A percentile compares a stretch with the other conserved stretches of the same genome.
These are phyloP conservation scores for Talaromyces pinophilus DNA, from an alignment of 2,329 filamentous ascomycete genomes.

Conservation along the genomic window DNA sequence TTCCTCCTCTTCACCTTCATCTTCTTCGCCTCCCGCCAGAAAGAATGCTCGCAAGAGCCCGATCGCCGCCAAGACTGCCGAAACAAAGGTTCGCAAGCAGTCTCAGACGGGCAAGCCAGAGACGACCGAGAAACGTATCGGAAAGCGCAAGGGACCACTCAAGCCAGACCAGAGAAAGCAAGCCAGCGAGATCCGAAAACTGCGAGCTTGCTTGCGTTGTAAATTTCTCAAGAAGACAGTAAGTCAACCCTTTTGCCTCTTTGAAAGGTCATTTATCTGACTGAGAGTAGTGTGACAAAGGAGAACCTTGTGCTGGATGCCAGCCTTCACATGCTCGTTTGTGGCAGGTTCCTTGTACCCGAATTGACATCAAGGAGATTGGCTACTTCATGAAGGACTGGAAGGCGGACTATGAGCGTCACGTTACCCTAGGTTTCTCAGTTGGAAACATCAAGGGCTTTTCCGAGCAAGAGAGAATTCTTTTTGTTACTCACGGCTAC, in stretches of 20 bases:
- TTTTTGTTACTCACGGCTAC: conserved; percentile 97
- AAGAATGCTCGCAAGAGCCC: conserved; percentile 71
- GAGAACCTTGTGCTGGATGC: conserved; percentile 92
- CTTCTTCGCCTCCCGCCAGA: conserved; percentile 65
- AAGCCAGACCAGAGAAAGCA: conserved; percentile 93
- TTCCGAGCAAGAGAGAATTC: conserved; percentile 60
- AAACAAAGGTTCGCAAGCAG: conserved; percentile 77
- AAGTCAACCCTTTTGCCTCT: conserved; percentile 25
- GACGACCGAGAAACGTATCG: conserved; percentile 86
- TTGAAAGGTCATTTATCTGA: conserved; percentile 19
- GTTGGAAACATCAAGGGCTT: conserved; percentile 93
- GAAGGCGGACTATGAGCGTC: conserved; percentile 94
- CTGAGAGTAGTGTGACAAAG: conserved; percentile 72
- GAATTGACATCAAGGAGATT: conserved; percentile 98
- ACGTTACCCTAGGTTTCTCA: conserved; percentile 81
- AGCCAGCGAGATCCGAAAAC: conserved; percentile 92
- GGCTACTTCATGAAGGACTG: conserved; percentile 99
- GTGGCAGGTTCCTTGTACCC: conserved; percentile 97
- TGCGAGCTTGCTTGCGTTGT: conserved; percentile 89
- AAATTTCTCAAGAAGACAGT: conserved; percentile 97
- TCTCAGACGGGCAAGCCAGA: conserved; percentile 77
- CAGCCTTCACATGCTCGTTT: conserved; percentile 92
- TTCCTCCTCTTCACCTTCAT: conserved; percentile 63
- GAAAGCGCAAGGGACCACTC: conserved; percentile 83
- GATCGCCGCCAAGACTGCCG: conserved; percentile 75